A percentile compares a stretch with the other conserved stretches of the same genome.
Conservation (phyloP, 2,329 filamentous ascomycete genomes). For the Apiospora malaysiana region DNA sequence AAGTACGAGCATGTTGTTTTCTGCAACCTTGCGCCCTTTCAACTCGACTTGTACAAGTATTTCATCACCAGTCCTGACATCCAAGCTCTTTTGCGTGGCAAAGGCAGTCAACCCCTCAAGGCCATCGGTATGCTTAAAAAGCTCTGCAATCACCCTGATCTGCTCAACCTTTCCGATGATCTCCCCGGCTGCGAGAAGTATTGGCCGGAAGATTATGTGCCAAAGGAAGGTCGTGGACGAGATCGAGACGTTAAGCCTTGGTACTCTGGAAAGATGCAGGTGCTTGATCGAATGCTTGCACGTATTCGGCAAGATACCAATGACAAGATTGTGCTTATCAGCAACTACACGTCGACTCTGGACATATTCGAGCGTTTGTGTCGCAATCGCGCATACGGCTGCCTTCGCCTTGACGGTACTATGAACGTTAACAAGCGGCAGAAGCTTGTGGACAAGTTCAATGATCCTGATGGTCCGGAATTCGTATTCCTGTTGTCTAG, state of each 20-base stretch:
- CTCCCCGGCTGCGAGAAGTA: slow-evolving; percentile 83
- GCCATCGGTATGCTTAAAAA: slow-evolving; percentile 98
- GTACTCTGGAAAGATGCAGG: slow-evolving; percentile 98
- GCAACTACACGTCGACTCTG: slow-evolving; percentile 95
- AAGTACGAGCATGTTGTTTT: slow-evolving; percentile 99
- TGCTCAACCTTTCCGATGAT: slow-evolving; percentile 82
- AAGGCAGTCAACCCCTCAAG: slow-evolving; percentile 94
- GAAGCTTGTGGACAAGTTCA: slow-evolving; percentile 97
- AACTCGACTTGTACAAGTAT: slow-evolving; percentile 92
- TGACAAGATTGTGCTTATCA: slow-evolving; percentile 98
- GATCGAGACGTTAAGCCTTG: slow-evolving; percentile 92
- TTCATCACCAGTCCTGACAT: slow-evolving; percentile 97
- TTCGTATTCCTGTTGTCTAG: slow-evolving; percentile 96
- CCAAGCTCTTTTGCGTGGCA: slow-evolving; percentile 86
- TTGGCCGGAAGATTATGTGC: slow-evolving; percentile 86
- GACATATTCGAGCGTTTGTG: slow-evolving; percentile 94
- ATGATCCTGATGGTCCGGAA: slow-evolving; percentile 86
- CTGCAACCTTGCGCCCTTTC: slow-evolving; percentile 92
- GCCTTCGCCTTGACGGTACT: slow-evolving; percentile 87
- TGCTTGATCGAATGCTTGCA: slow-evolving; percentile 96
- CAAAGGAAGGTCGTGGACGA: slow-evolving; percentile 84
- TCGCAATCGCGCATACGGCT: slow-evolving; percentile 82
- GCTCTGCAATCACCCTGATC: slow-evolving; percentile 95
- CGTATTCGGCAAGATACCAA: slow-evolving; percentile 95
- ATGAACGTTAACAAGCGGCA: slow-evolving; percentile 98